Conservation (phyloP, 2,329 filamentous ascomycete species). For the Chaetomiaceae sp. region DNA sequence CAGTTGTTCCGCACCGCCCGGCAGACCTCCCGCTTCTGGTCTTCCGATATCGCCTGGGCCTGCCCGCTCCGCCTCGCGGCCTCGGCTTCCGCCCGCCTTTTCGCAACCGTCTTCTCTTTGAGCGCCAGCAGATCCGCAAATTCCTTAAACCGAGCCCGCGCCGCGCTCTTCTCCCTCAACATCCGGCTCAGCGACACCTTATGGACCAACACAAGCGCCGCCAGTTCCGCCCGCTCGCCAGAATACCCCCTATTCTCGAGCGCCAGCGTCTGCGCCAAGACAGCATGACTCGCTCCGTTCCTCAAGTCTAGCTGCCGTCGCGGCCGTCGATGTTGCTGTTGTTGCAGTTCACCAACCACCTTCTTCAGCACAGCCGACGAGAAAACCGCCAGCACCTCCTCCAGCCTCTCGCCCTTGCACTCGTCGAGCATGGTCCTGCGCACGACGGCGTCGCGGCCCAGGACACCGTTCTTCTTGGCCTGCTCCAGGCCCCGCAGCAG, state of each 20-base stretch:
- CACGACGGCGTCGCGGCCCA: slow-evolving; percentile 74
- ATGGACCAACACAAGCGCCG: slow-evolving; percentile 68
- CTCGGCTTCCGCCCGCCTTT: slow-evolving; percentile 46
- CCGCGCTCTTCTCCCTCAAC: slow-evolving; percentile 55
- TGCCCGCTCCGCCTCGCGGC: slow-evolving; percentile 27
- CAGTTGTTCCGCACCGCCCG: slow-evolving; percentile 66
- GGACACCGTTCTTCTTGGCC: slow-evolving; percentile 77
- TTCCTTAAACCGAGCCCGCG: slow-evolving; percentile 53
- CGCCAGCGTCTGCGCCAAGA: slow-evolving; percentile 51
- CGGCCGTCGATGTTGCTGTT: too few relatives aligned
- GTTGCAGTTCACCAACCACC: slow-evolving; percentile 41
- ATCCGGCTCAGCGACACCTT: slow-evolving; percentile 58
- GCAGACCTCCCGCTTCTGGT: slow-evolving; percentile 47
- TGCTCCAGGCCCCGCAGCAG: slow-evolving; percentile 77
- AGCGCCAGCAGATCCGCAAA: slow-evolving; percentile 60
- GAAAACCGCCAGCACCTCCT: slow-evolving; percentile 78
- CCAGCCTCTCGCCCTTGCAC: slow-evolving; percentile 85
- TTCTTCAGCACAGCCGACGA: slow-evolving; percentile 79
- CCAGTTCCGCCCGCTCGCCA: slow-evolving; percentile 50
- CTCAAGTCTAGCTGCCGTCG: too few relatives aligned
- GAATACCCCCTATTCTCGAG: slow-evolving; percentile 55
- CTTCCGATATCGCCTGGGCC: slow-evolving; percentile 36
- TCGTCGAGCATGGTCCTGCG: slow-evolving; percentile 97
- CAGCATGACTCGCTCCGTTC: slow-evolving; percentile 34
- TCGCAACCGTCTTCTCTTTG: slow-evolving; percentile 56